Percentiles rank a stretch among this genome's conserved stretches.
These are phyloP conservation scores for Pseudomicrostroma phylloplanum DNA, from an alignment of 1,284 basidiomycete genomes.

Conservation along the genomic window DNA sequence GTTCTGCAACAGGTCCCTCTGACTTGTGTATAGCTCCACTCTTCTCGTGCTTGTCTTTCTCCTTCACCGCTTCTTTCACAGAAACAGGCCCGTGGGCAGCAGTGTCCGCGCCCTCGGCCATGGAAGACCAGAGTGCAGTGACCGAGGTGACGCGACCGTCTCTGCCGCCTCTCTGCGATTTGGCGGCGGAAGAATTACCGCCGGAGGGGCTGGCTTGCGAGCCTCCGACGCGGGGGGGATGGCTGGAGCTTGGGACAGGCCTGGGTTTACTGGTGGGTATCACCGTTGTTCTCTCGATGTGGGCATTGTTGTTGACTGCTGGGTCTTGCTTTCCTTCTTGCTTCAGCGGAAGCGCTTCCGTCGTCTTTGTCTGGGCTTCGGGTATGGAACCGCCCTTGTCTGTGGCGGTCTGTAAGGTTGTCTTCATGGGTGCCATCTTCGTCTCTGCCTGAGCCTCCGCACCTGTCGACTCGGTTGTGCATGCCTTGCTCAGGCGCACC, in stretches of 20 bases:
- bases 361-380: slow-evolving; percentile 6
- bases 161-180: slow-evolving; percentile 68
- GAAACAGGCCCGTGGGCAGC: too few relatives aligned
- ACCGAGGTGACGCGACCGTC: slow-evolving; percentile 70
- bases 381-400: slow-evolving; percentile 10
- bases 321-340: slow-evolving; percentile 2
- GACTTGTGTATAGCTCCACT: too few relatives aligned
- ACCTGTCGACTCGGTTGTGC: not conserved
- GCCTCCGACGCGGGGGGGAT: slow-evolving; percentile 3
- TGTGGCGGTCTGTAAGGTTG: not conserved
- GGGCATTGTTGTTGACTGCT: too few relatives aligned
- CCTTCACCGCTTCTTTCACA: too few relatives aligned
- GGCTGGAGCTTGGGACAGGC: not conserved
- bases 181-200: slow-evolving; percentile 59
- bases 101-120: slow-evolving; percentile 26
- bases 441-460: not conserved
- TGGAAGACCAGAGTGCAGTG: slow-evolving; percentile 63
- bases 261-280: too few relatives aligned
- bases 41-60: too few relatives aligned
- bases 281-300: too few relatives aligned
- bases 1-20: too few relatives aligned
- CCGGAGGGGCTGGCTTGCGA: not conserved
- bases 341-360: slow-evolving; percentile 9
- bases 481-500: not conserved
- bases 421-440: not conserved